Conservation (phyloP, 2,329 filamentous ascomycete species). For the Penicillium paneum region DNA sequence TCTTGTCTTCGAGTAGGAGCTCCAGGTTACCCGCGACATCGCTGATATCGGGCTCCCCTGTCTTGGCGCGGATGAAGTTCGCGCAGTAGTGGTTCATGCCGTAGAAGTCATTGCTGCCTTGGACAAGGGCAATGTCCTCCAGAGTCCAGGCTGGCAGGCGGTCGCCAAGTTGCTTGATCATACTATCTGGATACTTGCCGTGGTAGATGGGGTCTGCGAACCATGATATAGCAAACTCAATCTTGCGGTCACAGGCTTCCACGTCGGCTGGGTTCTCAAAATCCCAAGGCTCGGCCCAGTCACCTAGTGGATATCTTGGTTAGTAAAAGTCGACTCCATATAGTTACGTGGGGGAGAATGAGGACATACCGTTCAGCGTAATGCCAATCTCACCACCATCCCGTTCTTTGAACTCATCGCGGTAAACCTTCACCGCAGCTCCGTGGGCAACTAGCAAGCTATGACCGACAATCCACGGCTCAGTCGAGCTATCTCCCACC, state of each 20-base stretch:
- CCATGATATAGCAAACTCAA: constrained; percentile 85
- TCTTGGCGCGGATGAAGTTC: constrained; percentile 76
- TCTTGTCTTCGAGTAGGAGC: constrained; percentile 66
- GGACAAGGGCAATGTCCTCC: constrained; percentile 69
- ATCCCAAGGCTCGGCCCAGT: constrained; percentile 81
- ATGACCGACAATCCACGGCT: constrained; percentile 81
- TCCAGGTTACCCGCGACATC: constrained; percentile 77
- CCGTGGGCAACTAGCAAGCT: constrained; percentile 77
- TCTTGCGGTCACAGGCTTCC: constrained; percentile 73
- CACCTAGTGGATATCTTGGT: constrained; percentile 48
- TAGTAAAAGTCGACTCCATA: not conserved
- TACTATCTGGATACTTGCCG: constrained; percentile 78
- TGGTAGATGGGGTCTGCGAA: constrained; percentile 86
- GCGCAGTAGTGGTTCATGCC: constrained; percentile 94
- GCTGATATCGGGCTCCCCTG: constrained; percentile 56
- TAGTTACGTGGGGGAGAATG: not conserved
- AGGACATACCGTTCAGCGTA: constrained; percentile 68
- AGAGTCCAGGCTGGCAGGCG: constrained; percentile 71
- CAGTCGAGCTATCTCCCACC: constrained; percentile 69
- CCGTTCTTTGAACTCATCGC: constrained; percentile 73
- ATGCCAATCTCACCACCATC: constrained; percentile 79
- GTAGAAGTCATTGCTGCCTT: constrained; percentile 89
- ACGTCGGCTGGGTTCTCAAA: constrained; percentile 69
- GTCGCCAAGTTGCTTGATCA: constrained; percentile 75
- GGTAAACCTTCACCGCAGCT: constrained; percentile 74